These are phyloP conservation scores for Lentinula detonsa DNA, from an alignment of 768 basidiomycete genomes.

Conservation along the genomic window DNA sequence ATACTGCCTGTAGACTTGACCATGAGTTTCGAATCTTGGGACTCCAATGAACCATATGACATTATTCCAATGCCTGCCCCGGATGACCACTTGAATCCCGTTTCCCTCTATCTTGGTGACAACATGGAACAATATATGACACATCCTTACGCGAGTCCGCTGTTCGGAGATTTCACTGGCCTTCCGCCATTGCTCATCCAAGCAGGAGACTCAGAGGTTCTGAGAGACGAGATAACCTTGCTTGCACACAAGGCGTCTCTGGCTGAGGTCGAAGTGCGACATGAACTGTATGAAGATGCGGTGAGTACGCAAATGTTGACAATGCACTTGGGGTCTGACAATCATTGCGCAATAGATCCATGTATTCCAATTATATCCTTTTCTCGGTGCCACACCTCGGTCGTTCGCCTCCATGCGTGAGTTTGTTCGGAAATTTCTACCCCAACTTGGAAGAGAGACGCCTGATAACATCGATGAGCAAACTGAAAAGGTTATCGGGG, in stretches of 20 bases:
- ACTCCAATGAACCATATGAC: constrained; percentile 84
- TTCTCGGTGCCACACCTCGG: constrained; percentile 56
- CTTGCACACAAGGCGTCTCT: constrained; percentile 89
- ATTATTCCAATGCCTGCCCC: constrained; percentile 68
- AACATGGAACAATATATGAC: constrained; percentile 78
- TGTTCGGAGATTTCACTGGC: constrained; percentile 85
- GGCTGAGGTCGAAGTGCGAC: constrained; percentile 79
- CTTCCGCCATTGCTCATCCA: constrained; percentile 90
- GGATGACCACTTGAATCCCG: constrained; percentile 87
- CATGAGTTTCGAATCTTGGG: constrained; percentile 98
- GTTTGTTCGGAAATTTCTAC: constrained; percentile 60
- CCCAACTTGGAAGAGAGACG: constrained; percentile 40
- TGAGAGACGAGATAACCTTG: constrained; percentile 90
- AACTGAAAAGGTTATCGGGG: constrained; percentile 56
- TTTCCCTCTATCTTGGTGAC: constrained; percentile 89
- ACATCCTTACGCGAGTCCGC: constrained; percentile 92
- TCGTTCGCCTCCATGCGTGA: constrained; percentile 67
- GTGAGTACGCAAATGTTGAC: constrained; percentile 35
- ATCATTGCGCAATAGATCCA: constrained; percentile 52
- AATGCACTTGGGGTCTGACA: background rate
- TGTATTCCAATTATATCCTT: constrained; percentile 88
- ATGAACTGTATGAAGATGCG: constrained; percentile 89
- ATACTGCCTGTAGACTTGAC: constrained; percentile 62
- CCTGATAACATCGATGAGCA: constrained; percentile 47
- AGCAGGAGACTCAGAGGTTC: constrained; percentile 88